Conservation (phyloP, 805 yeast genomes). For the Saccharomycopsis sp. region DNA sequence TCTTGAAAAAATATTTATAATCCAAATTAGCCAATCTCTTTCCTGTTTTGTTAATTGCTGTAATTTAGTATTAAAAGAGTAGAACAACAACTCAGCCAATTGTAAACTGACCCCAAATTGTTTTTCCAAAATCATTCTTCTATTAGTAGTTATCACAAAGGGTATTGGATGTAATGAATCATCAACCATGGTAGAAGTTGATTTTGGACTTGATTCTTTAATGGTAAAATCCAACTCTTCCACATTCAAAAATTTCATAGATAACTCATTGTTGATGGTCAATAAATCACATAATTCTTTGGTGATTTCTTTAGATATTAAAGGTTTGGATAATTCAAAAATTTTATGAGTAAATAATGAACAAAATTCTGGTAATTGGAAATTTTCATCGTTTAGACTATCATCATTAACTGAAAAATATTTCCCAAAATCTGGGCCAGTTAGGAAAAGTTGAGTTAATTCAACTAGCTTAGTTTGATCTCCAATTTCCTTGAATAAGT, state of each 20-base stretch:
- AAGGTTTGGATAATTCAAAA: constrained; percentile 7
- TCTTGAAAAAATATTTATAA: constrained; percentile 7
- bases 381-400: no score
- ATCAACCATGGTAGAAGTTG: background rate
- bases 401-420: background rate
- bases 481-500: constrained; percentile 3
- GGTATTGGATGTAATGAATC: background rate
- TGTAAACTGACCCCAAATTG: constrained; percentile 1
- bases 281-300: constrained; percentile 6
- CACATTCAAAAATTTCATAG: background rate
- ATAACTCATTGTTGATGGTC: constrained; percentile 1
- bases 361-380: constrained; percentile 4
- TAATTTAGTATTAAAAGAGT: constrained; percentile 6
- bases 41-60: constrained; percentile 1
- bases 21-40: constrained; percentile 1
- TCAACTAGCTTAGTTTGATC: background rate
- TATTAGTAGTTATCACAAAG: constrained; percentile 1
- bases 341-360: constrained; percentile 7
- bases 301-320: constrained; percentile 6
- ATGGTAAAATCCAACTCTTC: background rate
- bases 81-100: constrained; percentile 6
- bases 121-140: constrained; percentile 2
- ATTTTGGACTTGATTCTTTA: background rate
- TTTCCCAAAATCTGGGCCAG: background rate
- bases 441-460: background rate